Evolutionary conservation across 257 asterid species (phyloP).

Genomic region (Nicotiana paniculata): DNA sequence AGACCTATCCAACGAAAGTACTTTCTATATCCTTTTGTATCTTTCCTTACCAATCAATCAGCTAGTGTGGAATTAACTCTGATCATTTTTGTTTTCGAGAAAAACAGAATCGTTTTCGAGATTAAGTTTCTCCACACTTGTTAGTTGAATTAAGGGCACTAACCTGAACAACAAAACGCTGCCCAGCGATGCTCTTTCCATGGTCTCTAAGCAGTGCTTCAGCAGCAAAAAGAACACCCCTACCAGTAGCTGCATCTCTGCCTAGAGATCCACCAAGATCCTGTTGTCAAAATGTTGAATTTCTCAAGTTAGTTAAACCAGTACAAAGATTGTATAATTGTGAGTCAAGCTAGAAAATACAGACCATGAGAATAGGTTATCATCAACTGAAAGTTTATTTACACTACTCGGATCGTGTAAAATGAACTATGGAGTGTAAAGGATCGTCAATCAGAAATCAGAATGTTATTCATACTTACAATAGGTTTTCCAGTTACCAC

Average conservation of each 20-base stretch:
- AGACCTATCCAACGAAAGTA: neutral
- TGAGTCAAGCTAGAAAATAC: neutral
- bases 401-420: neutral
- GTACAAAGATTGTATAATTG: neutral
- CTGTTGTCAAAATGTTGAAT: constrained; percentile 13
- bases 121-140: neutral
- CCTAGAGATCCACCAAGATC: constrained; percentile 74
- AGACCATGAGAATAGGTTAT: no score
- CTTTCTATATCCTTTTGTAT: no score
- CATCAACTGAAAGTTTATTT: neutral
- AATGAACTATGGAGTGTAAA: neutral
- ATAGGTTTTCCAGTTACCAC: constrained; percentile 64
- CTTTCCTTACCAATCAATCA: no score
- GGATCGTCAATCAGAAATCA: neutral
- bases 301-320: neutral
- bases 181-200: constrained; percentile 49
- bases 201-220: constrained; percentile 57
- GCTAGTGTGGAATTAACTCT: neutral
- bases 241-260: constrained; percentile 67
- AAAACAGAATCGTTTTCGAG: neutral
- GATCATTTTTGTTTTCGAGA: neutral
- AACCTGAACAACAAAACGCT: constrained; percentile 51
- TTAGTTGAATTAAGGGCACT: neutral
- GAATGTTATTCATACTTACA: constrained; percentile 23
- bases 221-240: constrained; percentile 55